These are phyloP conservation scores for Xerocomellus intermedius DNA, from an alignment of 768 basidiomycete genomes.

Conservation along the genomic window DNA sequence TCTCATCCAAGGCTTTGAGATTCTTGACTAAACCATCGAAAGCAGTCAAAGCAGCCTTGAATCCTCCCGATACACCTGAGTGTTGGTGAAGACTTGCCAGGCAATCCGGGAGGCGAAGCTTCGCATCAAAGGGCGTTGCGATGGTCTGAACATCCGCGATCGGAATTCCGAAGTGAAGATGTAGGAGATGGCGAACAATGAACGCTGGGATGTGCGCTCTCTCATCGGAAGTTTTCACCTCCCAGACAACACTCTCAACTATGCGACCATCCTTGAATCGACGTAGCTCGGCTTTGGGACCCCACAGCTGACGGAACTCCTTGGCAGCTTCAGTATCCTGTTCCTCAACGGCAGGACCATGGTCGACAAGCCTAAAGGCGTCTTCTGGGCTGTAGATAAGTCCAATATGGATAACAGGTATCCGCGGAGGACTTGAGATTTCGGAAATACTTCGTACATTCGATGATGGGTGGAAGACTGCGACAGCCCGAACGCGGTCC, in stretches of 20 bases:
- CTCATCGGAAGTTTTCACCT: conserved; percentile 76
- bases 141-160: conserved; percentile 52
- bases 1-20: conserved; percentile 69
- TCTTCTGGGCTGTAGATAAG: conserved; percentile 68
- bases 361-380: conserved; percentile 86
- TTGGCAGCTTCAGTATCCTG: conserved; percentile 47
- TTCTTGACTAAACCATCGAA: conserved; percentile 76
- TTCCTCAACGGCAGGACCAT: conserved; percentile 79
- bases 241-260: conserved; percentile 95
- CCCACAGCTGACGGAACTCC: conserved; percentile 86
- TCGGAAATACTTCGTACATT: conserved; percentile 49
- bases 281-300: conserved; percentile 84
- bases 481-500: conserved; percentile 63
- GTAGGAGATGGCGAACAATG: conserved; percentile 73
- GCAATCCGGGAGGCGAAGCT: conserved; percentile 57
- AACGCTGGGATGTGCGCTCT: conserved; percentile 72
- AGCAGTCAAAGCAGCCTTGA: conserved; percentile 70
- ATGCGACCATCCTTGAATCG: conserved; percentile 97
- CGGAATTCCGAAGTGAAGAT: conserved; percentile 70
- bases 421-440: conserved; percentile 49
- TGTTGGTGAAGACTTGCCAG: conserved; percentile 41
- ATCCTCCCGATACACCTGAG: conserved; percentile 47
- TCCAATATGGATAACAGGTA: conserved; percentile 63
- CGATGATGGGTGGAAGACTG: conserved; percentile 55
- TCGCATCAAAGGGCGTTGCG: conserved; percentile 56